phyloP scores from a whole-genome alignment of 441 rosid species.

The Arabidopsis hybrid region DNA sequence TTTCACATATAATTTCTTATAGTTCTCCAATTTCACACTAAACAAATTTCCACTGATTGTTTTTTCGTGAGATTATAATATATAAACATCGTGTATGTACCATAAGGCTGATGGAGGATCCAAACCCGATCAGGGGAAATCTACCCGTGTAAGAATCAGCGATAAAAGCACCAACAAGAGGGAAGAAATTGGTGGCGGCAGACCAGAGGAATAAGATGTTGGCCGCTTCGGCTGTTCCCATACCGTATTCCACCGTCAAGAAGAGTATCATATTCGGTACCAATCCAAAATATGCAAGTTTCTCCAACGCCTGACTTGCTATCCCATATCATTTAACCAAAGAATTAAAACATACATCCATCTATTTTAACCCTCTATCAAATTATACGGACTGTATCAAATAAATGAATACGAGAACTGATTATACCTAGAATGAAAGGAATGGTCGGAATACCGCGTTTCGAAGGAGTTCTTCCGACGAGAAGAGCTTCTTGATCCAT shows the following conservation, averaged over 20 bases:
- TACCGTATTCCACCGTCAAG: conserved; percentile 56
- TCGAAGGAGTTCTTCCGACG: conserved; percentile 19
- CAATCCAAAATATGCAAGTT: conserved; percentile 62
- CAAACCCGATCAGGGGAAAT: conserved; percentile 57
- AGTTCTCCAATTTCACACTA: conserved; percentile 1
- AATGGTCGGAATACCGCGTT: conserved; percentile 58
- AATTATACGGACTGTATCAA: background rate
- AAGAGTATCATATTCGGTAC: conserved; percentile 68
- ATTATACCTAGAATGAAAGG: conserved; percentile 67
- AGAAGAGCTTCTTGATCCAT: conserved; percentile 46
- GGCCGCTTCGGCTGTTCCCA: conserved; percentile 57
- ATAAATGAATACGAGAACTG: background rate
- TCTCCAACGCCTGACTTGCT: conserved; percentile 72
- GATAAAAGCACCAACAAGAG: conserved; percentile 66
- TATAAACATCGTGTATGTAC: too few relatives aligned
- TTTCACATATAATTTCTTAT: too few relatives aligned
- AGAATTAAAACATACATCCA: background rate
- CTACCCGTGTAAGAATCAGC: conserved; percentile 78
- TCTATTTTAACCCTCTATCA: background rate
- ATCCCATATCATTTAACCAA: conserved; percentile 6
- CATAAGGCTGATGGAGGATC: conserved; percentile 54
- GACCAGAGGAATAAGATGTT: conserved; percentile 61
- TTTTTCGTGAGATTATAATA: too few relatives aligned
- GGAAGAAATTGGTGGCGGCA: conserved; percentile 62
- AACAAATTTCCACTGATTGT: background rate